phyloP scores from a whole-genome alignment of 371 early-diverging fungal species.

The Mortierella sp. region DNA sequence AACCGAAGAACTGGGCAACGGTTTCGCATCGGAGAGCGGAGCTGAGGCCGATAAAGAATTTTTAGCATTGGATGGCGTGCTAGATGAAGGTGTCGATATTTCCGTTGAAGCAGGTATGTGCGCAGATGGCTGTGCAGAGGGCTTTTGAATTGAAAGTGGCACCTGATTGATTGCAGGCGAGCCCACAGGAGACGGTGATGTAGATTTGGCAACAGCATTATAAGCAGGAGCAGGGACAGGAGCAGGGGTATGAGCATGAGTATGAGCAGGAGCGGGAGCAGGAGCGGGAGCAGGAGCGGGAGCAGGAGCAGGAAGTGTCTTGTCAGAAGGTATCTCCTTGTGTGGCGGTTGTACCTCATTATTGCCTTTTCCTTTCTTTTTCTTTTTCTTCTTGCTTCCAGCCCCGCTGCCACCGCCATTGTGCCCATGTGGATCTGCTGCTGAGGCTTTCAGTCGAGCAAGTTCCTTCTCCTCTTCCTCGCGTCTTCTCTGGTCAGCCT shows the following conservation, averaged over 20 bases:
- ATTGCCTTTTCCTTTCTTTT: conserved; percentile 37
- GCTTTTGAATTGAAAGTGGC: neutral
- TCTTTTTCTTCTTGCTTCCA: conserved; percentile 54
- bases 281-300: too few relatives aligned
- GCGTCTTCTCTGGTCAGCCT: conserved; percentile 45
- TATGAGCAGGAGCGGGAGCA: too few relatives aligned
- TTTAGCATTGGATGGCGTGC: neutral
- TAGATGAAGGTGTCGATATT: conserved; percentile 3
- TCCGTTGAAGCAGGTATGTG: neutral
- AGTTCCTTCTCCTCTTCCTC: conserved; percentile 55
- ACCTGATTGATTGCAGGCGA: conserved; percentile 14
- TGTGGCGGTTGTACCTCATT: conserved; percentile 1
- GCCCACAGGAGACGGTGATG: conserved; percentile 12
- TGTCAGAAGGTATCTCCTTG: conserved; percentile 14
- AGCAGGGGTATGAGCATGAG: too few relatives aligned
- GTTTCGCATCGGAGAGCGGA: neutral
- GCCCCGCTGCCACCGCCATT: conserved; percentile 19
- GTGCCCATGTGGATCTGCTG: conserved; percentile 27
- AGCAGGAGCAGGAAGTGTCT: neutral
- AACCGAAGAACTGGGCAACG: neutral
- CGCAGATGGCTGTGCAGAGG: neutral
- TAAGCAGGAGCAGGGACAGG: neutral
- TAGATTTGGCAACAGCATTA: conserved; percentile 1
- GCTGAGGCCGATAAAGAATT: neutral
- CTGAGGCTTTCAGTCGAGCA: conserved; percentile 42